Percentiles rank a stretch among this genome's conserved stretches.
Evolutionary conservation across 257 asterid species (phyloP).

Genomic region (Nyctanthes arbortristis): DNA sequence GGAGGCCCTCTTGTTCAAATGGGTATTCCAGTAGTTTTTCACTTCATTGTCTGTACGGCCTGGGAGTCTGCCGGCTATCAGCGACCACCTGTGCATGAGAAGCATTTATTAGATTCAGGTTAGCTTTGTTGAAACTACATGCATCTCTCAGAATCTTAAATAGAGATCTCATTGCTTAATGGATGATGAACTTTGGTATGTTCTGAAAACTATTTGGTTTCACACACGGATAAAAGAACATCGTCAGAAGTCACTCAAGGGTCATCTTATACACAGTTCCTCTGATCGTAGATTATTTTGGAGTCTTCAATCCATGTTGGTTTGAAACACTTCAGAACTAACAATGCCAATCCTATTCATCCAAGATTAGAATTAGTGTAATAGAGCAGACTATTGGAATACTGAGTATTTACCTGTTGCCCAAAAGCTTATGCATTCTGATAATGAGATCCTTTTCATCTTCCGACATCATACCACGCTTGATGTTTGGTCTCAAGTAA

Average conservation of each 20-base stretch:
- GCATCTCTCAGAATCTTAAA: background rate
- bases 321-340: background rate
- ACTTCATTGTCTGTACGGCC: conserved; percentile 70
- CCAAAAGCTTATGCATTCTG: conserved; percentile 65
- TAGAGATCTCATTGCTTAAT: background rate
- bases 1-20: conserved; percentile 51
- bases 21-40: conserved; percentile 65
- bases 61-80: conserved; percentile 62
- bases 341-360: background rate
- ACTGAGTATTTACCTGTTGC: conserved; percentile 46
- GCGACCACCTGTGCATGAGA: conserved; percentile 42
- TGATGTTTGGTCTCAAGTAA: conserved; percentile 64
- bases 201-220: background rate
- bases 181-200: background rate
- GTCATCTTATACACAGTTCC: background rate
- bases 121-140: background rate
- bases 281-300: background rate
- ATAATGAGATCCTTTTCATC: conserved; percentile 65
- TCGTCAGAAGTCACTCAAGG: background rate
- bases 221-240: background rate
- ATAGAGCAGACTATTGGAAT: too few species aligned
- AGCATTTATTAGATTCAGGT: background rate
- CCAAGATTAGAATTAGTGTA: too few species aligned
- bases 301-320: background rate
- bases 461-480: conserved; percentile 57